A percentile compares a stretch with the other conserved stretches of the same genome.
These are phyloP conservation scores for Sugiyamaella smithiae DNA, from an alignment of 805 yeast genomes.

Conservation along the genomic window DNA sequence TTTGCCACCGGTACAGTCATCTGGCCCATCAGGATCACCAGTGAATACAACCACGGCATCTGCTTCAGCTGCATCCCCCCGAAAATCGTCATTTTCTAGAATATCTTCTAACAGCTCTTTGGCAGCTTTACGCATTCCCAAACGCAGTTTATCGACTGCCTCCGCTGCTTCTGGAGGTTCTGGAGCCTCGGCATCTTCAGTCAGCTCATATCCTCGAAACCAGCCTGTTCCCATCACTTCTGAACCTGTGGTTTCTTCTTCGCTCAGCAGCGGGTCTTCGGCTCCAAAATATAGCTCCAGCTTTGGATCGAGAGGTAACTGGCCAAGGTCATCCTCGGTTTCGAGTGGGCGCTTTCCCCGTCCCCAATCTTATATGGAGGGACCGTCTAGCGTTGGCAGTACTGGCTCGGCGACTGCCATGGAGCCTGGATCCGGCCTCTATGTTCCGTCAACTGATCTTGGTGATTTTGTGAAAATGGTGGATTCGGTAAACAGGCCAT, in stretches of 20 bases:
- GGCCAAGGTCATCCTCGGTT: constrained; percentile 39
- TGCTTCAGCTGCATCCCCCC: constrained; percentile 24
- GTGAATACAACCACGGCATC: constrained; percentile 6
- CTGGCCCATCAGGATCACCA: neutral
- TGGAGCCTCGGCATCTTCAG: constrained; percentile 30
- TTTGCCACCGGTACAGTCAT: neutral
- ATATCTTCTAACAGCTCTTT: constrained; percentile 46
- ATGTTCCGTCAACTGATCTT: constrained; percentile 46
- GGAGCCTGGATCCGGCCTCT: constrained; percentile 43
- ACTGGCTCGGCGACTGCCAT: constrained; percentile 24
- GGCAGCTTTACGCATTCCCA: constrained; percentile 40
- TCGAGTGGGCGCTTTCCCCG: constrained; percentile 58
- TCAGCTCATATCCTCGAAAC: constrained; percentile 27
- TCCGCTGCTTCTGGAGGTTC: constrained; percentile 12
- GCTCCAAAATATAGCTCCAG: constrained; percentile 26
- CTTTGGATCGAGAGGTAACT: constrained; percentile 37
- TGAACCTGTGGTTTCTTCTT: constrained; percentile 26
- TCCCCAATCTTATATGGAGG: constrained; percentile 42
- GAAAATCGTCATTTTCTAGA: constrained; percentile 34
- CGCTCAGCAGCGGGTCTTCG: constrained; percentile 32
- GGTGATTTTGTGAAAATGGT: constrained; percentile 69
- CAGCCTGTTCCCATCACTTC: constrained; percentile 21
- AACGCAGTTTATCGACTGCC: constrained; percentile 23
- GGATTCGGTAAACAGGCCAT: constrained; percentile 49
- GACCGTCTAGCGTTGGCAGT: constrained; percentile 26